phyloP scores from a whole-genome alignment of 768 basidiomycete species.

The Boletus vinaceobasis region DNA sequence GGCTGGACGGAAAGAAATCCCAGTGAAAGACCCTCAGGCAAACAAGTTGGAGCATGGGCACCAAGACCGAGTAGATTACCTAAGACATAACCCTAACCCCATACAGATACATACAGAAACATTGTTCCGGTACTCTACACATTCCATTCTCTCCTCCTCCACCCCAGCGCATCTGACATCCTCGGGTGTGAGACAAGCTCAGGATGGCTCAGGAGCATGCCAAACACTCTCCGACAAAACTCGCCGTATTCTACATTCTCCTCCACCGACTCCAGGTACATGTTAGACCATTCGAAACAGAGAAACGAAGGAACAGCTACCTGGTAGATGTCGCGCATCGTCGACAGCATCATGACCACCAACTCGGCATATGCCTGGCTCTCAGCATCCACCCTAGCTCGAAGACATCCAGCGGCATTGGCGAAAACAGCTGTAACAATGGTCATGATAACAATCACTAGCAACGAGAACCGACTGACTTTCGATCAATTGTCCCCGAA shows the following conservation, averaged over 20 bases:
- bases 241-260: conserved; percentile 30
- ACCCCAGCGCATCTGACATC: conserved; percentile 31
- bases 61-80: conserved; percentile 14
- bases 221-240: conserved; percentile 36
- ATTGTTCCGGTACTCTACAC: background rate
- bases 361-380: conserved; percentile 41
- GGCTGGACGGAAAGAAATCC: conserved; percentile 13
- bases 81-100: conserved; percentile 31
- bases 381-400: conserved; percentile 28
- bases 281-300: conserved; percentile 5
- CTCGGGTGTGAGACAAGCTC: conserved; percentile 33
- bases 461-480: conserved; percentile 27
- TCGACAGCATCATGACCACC: conserved; percentile 45
- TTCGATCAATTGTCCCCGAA: conserved; percentile 38
- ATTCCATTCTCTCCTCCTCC: conserved; percentile 23
- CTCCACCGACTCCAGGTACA: conserved; percentile 6
- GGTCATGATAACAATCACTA: conserved; percentile 6
- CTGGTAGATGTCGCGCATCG: conserved; percentile 47
- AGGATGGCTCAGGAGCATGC: conserved; percentile 25
- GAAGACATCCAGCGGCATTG: conserved; percentile 41
- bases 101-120: background rate
- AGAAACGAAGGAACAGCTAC: conserved; percentile 30
- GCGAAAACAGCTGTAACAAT: conserved; percentile 41
- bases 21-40: conserved; percentile 10
- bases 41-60: background rate